phyloP scores from a whole-genome alignment of 345 rosid species.

The Erysimum cheiranthoides region DNA sequence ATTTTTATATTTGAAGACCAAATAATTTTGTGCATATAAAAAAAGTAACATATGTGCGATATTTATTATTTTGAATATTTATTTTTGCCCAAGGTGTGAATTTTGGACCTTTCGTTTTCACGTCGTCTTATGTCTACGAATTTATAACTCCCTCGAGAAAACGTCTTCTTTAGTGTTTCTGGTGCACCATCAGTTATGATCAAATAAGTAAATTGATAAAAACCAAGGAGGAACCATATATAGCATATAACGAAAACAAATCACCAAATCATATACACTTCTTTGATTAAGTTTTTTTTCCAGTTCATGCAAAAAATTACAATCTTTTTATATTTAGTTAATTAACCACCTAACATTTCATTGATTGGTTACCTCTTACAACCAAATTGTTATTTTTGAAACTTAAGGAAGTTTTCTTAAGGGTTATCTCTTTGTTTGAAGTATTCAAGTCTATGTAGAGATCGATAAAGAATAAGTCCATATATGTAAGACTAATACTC shows the following conservation, averaged over 20 bases:
- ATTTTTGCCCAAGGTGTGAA: background rate
- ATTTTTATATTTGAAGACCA: background rate
- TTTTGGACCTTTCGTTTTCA: slow-evolving; percentile 17
- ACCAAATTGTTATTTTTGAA: background rate
- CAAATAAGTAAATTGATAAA: background rate
- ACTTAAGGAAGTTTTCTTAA: background rate
- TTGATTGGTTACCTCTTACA: background rate
- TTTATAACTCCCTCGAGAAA: slow-evolving; percentile 28
- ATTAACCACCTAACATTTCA: background rate
- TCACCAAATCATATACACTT: background rate
- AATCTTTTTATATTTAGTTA: background rate
- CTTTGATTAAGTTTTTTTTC: background rate
- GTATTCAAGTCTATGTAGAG: slow-evolving; percentile 11
- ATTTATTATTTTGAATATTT: background rate
- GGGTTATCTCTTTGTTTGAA: slow-evolving; percentile 26
- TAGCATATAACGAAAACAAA: background rate
- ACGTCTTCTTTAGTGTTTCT: slow-evolving; percentile 7
- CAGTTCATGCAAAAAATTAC: background rate
- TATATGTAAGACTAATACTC: slow-evolving; percentile 15
- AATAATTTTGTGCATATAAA: background rate
- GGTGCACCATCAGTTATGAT: background rate
- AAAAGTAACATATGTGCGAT: slow-evolving; percentile 3
- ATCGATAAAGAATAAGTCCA: slow-evolving; percentile 6
- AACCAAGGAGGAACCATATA: background rate
- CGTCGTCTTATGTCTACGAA: slow-evolving; percentile 23